Percentiles rank a stretch among this genome's conserved stretches.
These are phyloP conservation scores for Chaetomium fimeti DNA, from an alignment of 495 filamentous ascomycete genomes.

Conservation along the genomic window DNA sequence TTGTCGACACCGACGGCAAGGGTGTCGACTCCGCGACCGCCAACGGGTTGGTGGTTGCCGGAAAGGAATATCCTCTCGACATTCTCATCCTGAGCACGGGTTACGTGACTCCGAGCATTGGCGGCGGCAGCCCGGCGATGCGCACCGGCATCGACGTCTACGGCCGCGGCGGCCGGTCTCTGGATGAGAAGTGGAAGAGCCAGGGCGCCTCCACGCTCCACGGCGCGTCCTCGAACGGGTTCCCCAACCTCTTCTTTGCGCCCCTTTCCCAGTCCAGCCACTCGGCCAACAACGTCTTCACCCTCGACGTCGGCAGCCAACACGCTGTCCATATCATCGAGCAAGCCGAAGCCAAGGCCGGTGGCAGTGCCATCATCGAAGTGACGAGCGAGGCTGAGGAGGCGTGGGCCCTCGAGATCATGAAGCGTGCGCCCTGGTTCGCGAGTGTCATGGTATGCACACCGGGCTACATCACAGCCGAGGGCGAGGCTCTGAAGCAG, in stretches of 20 bases:
- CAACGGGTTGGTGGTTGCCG: conserved; percentile 41
- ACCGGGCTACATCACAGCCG: conserved; percentile 55
- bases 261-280: conserved; percentile 42
- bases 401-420: conserved; percentile 47
- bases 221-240: conserved; percentile 45
- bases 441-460: conserved; percentile 50
- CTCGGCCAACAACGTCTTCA: conserved; percentile 45
- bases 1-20: conserved; percentile 56
- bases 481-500: conserved; percentile 38
- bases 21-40: conserved; percentile 44
- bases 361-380: conserved; percentile 41
- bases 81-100: conserved; percentile 52
- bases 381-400: conserved; percentile 45
- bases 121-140: conserved; percentile 34
- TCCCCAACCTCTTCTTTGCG: conserved; percentile 56
- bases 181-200: conserved; percentile 45
- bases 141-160: conserved; percentile 42
- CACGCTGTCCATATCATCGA: conserved; percentile 51
- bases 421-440: conserved; percentile 41
- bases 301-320: conserved; percentile 40
- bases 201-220: conserved; percentile 47
- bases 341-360: conserved; percentile 39
- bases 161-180: conserved; percentile 43
- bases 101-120: conserved; percentile 38
- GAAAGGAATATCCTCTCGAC: conserved; percentile 46